Conservation (phyloP, 2,329 filamentous ascomycete genomes). For the Myriosclerotinia curreyana region DNA sequence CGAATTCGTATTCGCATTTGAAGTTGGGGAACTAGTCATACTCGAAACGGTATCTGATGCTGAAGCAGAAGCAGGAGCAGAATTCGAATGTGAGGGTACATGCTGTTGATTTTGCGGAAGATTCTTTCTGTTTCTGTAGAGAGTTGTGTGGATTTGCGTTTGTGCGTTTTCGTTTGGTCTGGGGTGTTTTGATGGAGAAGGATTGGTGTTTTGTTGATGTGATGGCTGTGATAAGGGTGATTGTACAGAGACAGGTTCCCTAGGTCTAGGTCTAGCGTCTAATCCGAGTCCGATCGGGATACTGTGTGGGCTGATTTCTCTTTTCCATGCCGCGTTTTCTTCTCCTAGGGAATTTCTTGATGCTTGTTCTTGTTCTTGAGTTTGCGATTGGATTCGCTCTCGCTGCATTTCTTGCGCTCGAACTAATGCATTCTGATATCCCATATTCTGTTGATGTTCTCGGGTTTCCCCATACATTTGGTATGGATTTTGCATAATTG, state of each 20-base stretch:
- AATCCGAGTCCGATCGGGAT: neutral
- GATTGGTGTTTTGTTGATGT: too few species aligned
- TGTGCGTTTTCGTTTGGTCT: neutral
- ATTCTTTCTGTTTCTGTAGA: neutral
- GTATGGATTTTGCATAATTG: neutral
- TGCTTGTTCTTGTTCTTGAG: neutral
- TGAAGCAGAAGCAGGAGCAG: too few species aligned
- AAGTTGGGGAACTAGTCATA: neutral
- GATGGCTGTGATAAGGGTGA: too few species aligned
- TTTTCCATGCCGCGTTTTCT: neutral
- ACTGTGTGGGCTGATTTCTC: neutral
- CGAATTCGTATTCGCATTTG: neutral
- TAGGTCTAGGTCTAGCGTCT: neutral
- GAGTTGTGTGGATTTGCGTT: neutral
- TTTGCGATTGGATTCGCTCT: neutral
- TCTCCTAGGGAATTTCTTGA: neutral
- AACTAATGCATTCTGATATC: neutral
- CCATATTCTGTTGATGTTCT: slow-evolving; percentile 11
- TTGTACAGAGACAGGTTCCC: too few species aligned
- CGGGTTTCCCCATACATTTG: neutral
- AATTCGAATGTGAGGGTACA: too few species aligned
- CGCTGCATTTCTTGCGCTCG: neutral
- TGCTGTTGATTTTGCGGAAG: too few species aligned
- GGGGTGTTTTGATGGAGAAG: neutral
- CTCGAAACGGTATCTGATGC: too few species aligned